These are phyloP conservation scores for Suillus decipiens DNA, from an alignment of 768 basidiomycete species.

Conservation along the genomic window DNA sequence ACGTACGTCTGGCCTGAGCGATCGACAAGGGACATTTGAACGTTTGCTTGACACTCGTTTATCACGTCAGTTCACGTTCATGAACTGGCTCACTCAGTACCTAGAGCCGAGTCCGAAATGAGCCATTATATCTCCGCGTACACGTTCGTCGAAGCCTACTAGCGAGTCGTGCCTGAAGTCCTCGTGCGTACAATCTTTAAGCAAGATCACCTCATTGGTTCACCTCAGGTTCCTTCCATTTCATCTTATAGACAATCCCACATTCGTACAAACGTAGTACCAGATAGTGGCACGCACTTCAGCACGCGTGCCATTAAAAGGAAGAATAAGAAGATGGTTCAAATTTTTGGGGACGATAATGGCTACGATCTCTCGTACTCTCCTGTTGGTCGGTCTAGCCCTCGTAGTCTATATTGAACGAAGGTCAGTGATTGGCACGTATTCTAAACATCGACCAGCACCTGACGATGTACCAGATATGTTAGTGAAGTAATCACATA, in stretches of 20 bases:
- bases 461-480: conserved; percentile 12
- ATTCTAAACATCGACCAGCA: neutral
- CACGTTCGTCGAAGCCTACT: conserved; percentile 7
- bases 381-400: conserved; percentile 23
- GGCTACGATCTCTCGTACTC: conserved; percentile 17
- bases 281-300: neutral
- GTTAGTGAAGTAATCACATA: conserved; percentile 24
- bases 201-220: neutral
- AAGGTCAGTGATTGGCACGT: conserved; percentile 14
- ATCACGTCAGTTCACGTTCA: neutral
- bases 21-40: neutral
- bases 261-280: neutral
- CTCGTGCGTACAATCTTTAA: conserved; percentile 11
- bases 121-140: neutral
- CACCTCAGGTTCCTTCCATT: neutral
- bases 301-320: conserved; percentile 2
- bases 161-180: neutral
- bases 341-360: neutral
- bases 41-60: neutral
- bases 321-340: neutral
- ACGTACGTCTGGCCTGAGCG: neutral
- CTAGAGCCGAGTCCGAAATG: neutral
- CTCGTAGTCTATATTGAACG: conserved; percentile 20
- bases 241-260: conserved; percentile 1
- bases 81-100: neutral